phyloP scores from a whole-genome alignment of 2,329 filamentous ascomycete species.

The Dryadomyces quercus-mongolicae region DNA sequence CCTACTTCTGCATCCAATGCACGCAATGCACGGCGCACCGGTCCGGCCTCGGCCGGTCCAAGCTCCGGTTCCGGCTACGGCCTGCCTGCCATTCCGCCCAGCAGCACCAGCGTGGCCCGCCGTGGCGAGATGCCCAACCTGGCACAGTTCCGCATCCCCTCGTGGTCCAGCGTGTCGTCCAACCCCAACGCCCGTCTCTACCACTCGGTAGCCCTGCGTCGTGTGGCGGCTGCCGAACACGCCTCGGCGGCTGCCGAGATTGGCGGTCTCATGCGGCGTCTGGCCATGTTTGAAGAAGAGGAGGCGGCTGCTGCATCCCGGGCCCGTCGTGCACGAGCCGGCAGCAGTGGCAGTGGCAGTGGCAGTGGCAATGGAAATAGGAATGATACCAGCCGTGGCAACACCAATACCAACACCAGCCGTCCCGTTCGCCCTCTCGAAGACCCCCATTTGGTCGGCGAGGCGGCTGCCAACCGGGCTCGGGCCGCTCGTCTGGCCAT shows the following conservation, averaged over 20 bases:
- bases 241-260: slow-evolving; percentile 21
- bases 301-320: slow-evolving; percentile 14
- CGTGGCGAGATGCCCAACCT: slow-evolving; percentile 29
- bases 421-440: slow-evolving; percentile 38
- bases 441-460: slow-evolving; percentile 56
- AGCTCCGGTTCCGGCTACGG: slow-evolving; percentile 30
- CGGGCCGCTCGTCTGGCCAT: slow-evolving; percentile 31
- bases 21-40: not conserved
- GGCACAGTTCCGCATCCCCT: slow-evolving; percentile 42
- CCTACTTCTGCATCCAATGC: not conserved
- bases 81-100: slow-evolving; percentile 8
- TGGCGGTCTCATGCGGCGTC: slow-evolving; percentile 16
- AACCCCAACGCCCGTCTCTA: slow-evolving; percentile 49
- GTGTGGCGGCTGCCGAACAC: slow-evolving; percentile 34
- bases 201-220: slow-evolving; percentile 50
- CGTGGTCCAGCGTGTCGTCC: slow-evolving; percentile 43
- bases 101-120: not conserved
- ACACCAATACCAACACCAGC: slow-evolving; percentile 8
- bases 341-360: not conserved
- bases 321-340: not conserved
- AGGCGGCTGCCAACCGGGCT: slow-evolving; percentile 47
- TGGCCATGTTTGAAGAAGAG: slow-evolving; percentile 23
- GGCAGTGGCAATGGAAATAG: slow-evolving; percentile 2
- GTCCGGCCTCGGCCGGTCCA: slow-evolving; percentile 8
- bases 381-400: slow-evolving; percentile 8